Evolutionary conservation across 2,329 filamentous ascomycete genomes (phyloP), one percentile per base, ranked within the genome.

Genomic region (Pestalotiopsis sp.): DNA sequence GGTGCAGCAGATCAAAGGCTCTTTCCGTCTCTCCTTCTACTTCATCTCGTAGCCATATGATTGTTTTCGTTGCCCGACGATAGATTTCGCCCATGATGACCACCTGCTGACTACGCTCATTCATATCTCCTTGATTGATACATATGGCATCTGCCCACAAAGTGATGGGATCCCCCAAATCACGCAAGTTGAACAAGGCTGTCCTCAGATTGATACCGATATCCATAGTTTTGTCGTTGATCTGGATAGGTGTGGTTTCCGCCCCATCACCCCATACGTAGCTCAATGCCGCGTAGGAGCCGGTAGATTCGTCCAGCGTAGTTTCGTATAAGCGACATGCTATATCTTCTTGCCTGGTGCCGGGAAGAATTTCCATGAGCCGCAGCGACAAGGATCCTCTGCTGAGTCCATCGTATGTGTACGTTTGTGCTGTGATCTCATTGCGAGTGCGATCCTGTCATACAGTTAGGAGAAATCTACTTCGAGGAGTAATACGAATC

Each of bases 341-440:
- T 60, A 60, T 27, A 60, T 60, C 57, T 27, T 60, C 57, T 60
- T 60, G 57, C 31, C 57, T 60, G 57, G 23, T 27, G 25, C 57
- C 57, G 31, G 57, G 57, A 60, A 31, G 23, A 60, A 60, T 27
- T 4, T 60, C 57, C 23, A 60, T 27, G 23, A 60, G 57, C 9
- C 57, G 23, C 25, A 60, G 57, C 23, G 57, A 60, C 13, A 23
- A 27, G 45, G 45, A 9, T 52, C 45, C 45, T 52, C 4, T 2
- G 45, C 45, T 52, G 45, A 52, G 45, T 20, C 5, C 45, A 52
- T 52, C 45, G 31, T 60, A 60, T 36, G 13, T 27, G 31, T 60
- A 31, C 13, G 57, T 27, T 23, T 60, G 25, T 12, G 57, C 31
- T 4, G 31, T 36, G 31, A 60, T 20, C 57, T 31, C 57, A 60